Base-by-base conservation (phyloP, 257 asterid species). In the Echium plantagineum region DNA sequence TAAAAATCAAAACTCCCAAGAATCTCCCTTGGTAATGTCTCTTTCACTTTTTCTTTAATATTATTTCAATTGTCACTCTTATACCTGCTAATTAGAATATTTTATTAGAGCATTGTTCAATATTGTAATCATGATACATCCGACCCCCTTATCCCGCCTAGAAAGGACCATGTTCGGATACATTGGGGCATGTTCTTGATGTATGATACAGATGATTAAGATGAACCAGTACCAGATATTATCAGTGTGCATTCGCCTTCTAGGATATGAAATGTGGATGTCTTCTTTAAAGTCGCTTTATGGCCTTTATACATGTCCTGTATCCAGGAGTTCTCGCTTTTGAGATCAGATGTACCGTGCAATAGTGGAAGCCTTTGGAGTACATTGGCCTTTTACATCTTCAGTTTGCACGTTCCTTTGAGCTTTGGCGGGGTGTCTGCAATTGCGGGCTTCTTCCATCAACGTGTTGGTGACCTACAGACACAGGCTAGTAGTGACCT, bases 391-490 rank as follows among this genome's bases (percentile, higher is more conserved):
- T 75, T 87, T 66, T 90, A 85, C 63, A 62, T 85, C 67, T 82
- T 85, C 62, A 83, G 89, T 77, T 74, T 90, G 71, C 98, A 90
- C 5, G 74, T 85, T 62, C 96, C 98, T 52, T 67, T 90, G 75
- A 90, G 98, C 70, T 90, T 77, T 65, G 98, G 98, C 7, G 95
- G 96, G 65, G 63, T 85, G 54, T 80, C 98, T 58, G 76, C 72
- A 21, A 77, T 81, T 64, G 76, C 83, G 75, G 79, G 72, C 62
- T 54, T 80, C 63, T n/a, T 83, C 73, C 83, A 79, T 64, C 84
- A 77, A 64, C 75, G 76, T 53, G 75, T 70, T 66, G 89, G 83
- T 18, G 63, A 73, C 64, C 85, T 93, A n/a, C 83, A 87, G 62
- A 58, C 59, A n/a, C 72, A 77, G 82, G 97, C 81, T 59, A 61